Conservation (phyloP, 306 rosid species). For the Spatholobus suberectus region DNA sequence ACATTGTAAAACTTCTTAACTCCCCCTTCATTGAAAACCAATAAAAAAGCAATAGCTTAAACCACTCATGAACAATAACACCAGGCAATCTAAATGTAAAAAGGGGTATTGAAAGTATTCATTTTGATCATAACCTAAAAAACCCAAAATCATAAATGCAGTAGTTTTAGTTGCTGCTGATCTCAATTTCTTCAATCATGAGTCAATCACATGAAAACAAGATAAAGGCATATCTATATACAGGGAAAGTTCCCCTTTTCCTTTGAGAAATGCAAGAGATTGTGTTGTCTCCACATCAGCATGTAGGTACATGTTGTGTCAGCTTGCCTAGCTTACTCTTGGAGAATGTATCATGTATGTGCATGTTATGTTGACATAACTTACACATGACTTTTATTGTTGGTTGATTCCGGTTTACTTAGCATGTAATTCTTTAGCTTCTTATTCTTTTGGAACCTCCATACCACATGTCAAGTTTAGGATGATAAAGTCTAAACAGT, state of each 20-base stretch:
- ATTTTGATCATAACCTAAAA: too few species aligned
- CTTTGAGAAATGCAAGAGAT: not conserved
- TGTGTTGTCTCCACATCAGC: not conserved
- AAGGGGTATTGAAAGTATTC: too few species aligned
- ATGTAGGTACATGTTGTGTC: not conserved
- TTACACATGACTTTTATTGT: not conserved
- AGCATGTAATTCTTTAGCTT: too few species aligned
- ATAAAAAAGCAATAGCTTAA: too few species aligned
- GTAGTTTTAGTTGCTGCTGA: not conserved
- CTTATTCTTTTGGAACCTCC: too few species aligned
- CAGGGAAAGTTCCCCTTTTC: not conserved
- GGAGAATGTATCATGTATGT: not conserved
- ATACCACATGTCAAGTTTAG: too few species aligned
- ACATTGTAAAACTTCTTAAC: too few species aligned
- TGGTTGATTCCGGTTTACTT: too few species aligned
- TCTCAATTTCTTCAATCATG: not conserved
- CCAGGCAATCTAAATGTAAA: too few species aligned
- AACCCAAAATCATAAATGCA: not conserved
- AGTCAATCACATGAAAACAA: not conserved
- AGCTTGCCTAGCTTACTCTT: not conserved
- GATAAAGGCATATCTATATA: not conserved
- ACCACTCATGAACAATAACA: too few species aligned
- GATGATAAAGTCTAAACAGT: not conserved
- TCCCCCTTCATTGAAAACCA: too few species aligned
- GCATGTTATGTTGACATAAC: not conserved